A percentile compares a stretch with the other conserved stretches of the same genome.
These are phyloP conservation scores for Populus tomentosa DNA, from an alignment of 441 rosid species.

Conservation along the genomic window DNA sequence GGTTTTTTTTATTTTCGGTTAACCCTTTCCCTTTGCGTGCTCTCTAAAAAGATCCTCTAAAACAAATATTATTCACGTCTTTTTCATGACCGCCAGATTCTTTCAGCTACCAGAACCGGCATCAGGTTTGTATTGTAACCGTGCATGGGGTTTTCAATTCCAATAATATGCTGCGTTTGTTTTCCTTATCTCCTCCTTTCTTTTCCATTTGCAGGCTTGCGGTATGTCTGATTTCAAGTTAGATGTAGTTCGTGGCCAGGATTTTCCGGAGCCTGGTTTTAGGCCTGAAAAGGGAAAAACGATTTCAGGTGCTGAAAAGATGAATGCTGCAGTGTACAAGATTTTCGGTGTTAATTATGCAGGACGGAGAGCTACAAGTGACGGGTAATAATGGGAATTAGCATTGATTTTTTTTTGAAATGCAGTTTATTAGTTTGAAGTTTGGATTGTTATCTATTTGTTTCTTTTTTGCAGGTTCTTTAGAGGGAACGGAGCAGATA, in stretches of 20 bases:
- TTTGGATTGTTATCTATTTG: neutral
- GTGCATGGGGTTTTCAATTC: neutral
- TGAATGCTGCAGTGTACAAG: constrained; percentile 20
- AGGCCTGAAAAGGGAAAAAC: constrained; percentile 21
- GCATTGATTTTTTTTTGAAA: neutral
- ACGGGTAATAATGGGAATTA: constrained; percentile 36
- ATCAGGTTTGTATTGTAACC: neutral
- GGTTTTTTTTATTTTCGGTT: neutral
- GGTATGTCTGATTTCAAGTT: constrained; percentile 45
- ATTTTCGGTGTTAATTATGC: constrained; percentile 34
- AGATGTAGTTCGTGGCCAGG: constrained; percentile 33
- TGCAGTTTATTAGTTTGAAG: neutral
- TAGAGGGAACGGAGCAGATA: constrained; percentile 41
- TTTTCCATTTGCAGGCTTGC: constrained; percentile 23
- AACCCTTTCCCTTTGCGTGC: constrained; percentile 59
- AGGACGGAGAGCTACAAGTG: constrained; percentile 40
- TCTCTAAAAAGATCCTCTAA: constrained; percentile 26
- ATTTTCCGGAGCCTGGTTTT: constrained; percentile 33
- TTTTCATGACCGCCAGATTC: constrained; percentile 19
- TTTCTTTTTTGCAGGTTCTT: constrained; percentile 41
- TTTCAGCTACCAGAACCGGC: neutral
- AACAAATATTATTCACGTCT: constrained; percentile 6
- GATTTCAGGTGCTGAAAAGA: constrained; percentile 19
- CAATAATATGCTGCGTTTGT: neutral
- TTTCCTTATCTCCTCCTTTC: neutral